phyloP scores from a whole-genome alignment of 148 eudicot species.

The Selenicereus undatus region DNA sequence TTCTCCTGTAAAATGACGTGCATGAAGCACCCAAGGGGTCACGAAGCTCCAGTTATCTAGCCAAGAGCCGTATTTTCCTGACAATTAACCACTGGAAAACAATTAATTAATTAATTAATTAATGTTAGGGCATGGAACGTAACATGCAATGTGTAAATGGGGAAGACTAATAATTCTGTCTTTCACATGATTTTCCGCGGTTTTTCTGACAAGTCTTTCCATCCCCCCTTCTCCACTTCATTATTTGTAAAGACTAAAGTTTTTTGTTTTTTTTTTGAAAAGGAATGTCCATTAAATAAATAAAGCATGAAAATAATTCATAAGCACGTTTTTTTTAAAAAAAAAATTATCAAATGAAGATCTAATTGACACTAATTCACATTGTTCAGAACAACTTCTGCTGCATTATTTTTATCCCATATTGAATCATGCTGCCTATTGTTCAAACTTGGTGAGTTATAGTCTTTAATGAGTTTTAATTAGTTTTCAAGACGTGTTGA shows the following conservation, averaged over 20 bases:
- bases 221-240: neutral
- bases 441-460: no score
- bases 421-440: no score
- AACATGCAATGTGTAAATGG: constrained; percentile 13
- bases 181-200: constrained; percentile 25
- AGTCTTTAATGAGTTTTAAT: no score
- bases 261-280: no score
- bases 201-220: constrained; percentile 3
- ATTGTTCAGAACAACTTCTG: no score
- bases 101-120: constrained; percentile 9
- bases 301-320: neutral
- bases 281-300: neutral
- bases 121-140: neutral
- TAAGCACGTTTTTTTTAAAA: no score
- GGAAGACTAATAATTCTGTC: constrained; percentile 22
- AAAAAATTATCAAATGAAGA: no score
- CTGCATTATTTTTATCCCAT: no score
- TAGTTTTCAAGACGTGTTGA: no score
- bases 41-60: neutral
- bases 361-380: no score
- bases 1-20: neutral
- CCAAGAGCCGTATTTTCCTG: constrained; percentile 5
- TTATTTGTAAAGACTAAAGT: neutral
- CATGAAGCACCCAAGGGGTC: neutral
- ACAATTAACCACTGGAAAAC: neutral